phyloP scores from a whole-genome alignment of 2,329 filamentous ascomycete genomes.

The Blastomyces parvus region DNA sequence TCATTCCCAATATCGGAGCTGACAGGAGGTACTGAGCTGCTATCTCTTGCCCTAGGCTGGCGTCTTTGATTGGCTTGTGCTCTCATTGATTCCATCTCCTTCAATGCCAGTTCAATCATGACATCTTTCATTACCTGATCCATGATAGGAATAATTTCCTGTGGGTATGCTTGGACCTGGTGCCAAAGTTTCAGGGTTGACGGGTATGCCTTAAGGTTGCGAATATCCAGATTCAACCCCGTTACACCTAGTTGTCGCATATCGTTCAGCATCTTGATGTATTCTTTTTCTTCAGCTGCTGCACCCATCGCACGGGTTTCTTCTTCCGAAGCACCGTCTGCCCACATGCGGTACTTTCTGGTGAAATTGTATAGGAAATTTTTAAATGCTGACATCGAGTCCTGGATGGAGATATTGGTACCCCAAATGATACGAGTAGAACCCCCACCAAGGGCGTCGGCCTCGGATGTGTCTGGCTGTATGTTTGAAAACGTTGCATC shows the following conservation, averaged over 20 bases:
- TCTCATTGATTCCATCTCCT: constrained; percentile 63
- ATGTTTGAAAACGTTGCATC: constrained; percentile 58
- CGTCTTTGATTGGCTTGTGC: constrained; percentile 41
- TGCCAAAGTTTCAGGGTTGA: constrained; percentile 91
- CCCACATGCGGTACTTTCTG: constrained; percentile 86
- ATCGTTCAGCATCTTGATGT: constrained; percentile 73
- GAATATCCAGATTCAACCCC: constrained; percentile 77
- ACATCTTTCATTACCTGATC: constrained; percentile 89
- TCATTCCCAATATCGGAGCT: constrained; percentile 64
- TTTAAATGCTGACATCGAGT: constrained; percentile 78
- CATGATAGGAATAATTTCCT: constrained; percentile 94
- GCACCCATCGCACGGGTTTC: constrained; percentile 59
- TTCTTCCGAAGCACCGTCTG: constrained; percentile 70
- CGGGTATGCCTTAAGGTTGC: constrained; percentile 85
- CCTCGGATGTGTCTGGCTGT: constrained; percentile 82
- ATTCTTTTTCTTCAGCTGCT: constrained; percentile 68
- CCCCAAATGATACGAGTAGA: constrained; percentile 88
- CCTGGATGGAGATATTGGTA: constrained; percentile 88
- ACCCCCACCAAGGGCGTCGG: constrained; percentile 72
- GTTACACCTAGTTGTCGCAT: constrained; percentile 82
- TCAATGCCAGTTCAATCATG: constrained; percentile 79
- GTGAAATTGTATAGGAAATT: constrained; percentile 89
- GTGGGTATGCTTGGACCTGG: constrained; percentile 85
- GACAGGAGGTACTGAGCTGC: constrained; percentile 65
- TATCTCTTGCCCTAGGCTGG: constrained; percentile 40